Base-by-base conservation (phyloP, 441 rosid species). In the Populus hybrid region DNA sequence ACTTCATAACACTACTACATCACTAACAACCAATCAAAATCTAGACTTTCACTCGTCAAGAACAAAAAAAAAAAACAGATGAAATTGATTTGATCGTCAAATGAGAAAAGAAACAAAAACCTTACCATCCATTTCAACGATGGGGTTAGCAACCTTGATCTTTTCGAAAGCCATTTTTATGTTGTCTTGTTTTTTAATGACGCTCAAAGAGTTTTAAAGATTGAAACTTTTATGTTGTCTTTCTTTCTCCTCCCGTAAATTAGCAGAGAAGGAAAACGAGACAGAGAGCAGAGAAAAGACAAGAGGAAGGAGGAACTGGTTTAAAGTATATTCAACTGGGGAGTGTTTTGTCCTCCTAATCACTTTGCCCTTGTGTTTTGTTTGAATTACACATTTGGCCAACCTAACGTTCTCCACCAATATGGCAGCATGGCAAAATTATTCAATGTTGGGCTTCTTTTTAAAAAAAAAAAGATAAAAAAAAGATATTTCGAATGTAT, bases 121-220 rank as follows among this genome's bases (percentile, higher is more conserved):
- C 93, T 88, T 72, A 93, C 97, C 97, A 73, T 93, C 97, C 97
- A 93, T 93, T 88, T 93, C 97, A 6, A 94, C 95, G 86, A 91
- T 87, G 87, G 93, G 94, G 76, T 90, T 91, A 73, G 89, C 86
- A 61, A 89, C 97, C 87, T 90, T 90, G 92, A 93, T 93, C 96
- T 90, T 93, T 83, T 85, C 86, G 67, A 86, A 87, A 67, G 86
- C 94, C 95, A 89, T 91, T 20, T 35, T 42, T 16, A 6, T 35
- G 20, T 30, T 16, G 23, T 34, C n/a, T 36, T 73, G 12, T 34
- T 6, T 34, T 34, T 34, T 34, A 7, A 26, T 23, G 9, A 57
- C 1, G 8, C 36, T 34, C 36, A 34, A 5, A 34, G 10, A 57
- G 8, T 6, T 57, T 20, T 57, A 2, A 57, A 57, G 63, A 57